Evolutionary conservation across 371 early-diverging fungal genomes (phyloP).

Genomic region (Lichtheimia corymbifera): DNA sequence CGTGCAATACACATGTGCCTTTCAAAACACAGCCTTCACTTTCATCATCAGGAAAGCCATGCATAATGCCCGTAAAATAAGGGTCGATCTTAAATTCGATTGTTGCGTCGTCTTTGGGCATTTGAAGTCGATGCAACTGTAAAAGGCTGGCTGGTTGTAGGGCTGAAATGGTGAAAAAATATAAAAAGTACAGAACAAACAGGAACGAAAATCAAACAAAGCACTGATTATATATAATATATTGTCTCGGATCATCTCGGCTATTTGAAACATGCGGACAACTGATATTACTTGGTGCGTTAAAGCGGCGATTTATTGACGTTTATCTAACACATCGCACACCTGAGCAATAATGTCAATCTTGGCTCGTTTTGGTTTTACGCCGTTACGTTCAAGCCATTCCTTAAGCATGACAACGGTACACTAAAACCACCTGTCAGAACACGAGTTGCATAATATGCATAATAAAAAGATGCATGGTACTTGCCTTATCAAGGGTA

Average conservation of each 20-base stretch:
- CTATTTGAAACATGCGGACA: conserved; percentile 3
- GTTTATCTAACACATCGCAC: conserved; percentile 11
- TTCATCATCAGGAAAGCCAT: conserved; percentile 46
- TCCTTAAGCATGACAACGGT: conserved; percentile 55
- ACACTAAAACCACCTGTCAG: conserved; percentile 17
- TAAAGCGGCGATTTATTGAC: neutral
- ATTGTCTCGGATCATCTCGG: conserved; percentile 13
- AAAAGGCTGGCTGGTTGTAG: neutral
- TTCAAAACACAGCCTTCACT: conserved; percentile 47
- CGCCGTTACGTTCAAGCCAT: conserved; percentile 44
- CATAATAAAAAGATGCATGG: neutral
- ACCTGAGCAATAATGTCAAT: conserved; percentile 52
- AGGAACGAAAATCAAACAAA: neutral
- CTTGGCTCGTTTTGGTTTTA: conserved; percentile 44
- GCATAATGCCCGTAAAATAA: conserved; percentile 45
- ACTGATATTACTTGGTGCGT: no score
- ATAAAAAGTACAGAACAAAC: neutral
- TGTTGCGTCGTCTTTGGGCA: conserved; percentile 41
- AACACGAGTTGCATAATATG: neutral
- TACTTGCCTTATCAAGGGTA: conserved; percentile 11
- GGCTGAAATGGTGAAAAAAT: neutral
- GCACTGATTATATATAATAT: conserved; percentile 3
- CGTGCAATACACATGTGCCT: conserved; percentile 36
- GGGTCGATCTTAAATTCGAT: conserved; percentile 36
- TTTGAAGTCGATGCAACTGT: neutral